phyloP scores from a whole-genome alignment of 768 basidiomycete species.

The Phylloporus sp. region DNA sequence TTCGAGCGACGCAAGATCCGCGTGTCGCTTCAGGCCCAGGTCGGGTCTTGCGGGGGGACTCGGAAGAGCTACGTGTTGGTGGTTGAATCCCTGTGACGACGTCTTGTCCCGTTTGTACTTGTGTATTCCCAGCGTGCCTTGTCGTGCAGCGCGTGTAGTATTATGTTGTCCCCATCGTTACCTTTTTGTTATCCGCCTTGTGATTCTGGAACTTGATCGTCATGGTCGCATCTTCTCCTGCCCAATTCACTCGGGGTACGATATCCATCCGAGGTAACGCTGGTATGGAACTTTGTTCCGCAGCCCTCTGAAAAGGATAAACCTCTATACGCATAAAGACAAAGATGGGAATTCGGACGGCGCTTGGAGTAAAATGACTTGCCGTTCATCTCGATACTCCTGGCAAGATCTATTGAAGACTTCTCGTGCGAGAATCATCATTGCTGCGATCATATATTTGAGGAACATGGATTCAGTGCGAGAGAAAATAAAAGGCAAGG shows the following conservation, averaged over 20 bases:
- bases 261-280: too few species aligned
- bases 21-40: constrained; percentile 13
- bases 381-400: background rate
- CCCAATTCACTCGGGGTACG: background rate
- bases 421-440: background rate
- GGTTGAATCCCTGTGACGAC: constrained; percentile 24
- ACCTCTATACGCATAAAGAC: background rate
- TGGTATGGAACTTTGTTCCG: too few species aligned
- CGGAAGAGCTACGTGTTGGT: constrained; percentile 15
- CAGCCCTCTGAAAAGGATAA: background rate
- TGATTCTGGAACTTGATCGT: background rate
- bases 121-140: background rate
- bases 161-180: background rate
- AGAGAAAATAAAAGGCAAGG: too few species aligned
- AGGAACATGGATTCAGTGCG: background rate
- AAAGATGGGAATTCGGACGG: background rate
- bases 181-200: background rate
- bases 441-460: background rate
- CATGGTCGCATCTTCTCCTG: background rate
- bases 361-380: background rate
- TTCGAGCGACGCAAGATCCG: constrained; percentile 29
- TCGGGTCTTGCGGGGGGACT: constrained; percentile 1
- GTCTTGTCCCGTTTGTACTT: background rate
- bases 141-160: background rate
- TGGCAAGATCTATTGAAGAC: too few species aligned